These are phyloP conservation scores for Xylaria polymorpha DNA, from an alignment of 2,329 filamentous ascomycete genomes.

Conservation along the genomic window DNA sequence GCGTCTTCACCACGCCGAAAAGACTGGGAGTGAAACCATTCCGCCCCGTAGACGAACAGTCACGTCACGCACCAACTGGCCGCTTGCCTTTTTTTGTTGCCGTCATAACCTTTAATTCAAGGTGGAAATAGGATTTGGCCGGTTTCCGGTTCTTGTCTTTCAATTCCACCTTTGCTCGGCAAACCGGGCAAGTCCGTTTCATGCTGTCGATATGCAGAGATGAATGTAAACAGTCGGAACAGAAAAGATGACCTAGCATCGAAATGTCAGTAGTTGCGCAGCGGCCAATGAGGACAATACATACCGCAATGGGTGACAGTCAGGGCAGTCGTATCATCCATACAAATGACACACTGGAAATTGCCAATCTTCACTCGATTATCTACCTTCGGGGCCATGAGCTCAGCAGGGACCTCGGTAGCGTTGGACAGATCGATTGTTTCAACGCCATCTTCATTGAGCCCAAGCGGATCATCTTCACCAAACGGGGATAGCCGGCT, in stretches of 20 bases:
- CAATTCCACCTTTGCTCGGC: constrained; percentile 68
- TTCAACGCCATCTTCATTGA: constrained; percentile 43
- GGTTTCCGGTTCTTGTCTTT: constrained; percentile 56
- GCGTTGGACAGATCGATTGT: constrained; percentile 58
- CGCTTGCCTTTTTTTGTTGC: constrained; percentile 64
- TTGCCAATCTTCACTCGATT: constrained; percentile 64
- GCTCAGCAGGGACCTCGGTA: constrained; percentile 57
- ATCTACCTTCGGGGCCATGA: constrained; percentile 60
- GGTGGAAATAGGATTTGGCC: constrained; percentile 64
- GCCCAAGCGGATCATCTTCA: constrained; percentile 41
- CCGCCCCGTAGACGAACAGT: background rate
- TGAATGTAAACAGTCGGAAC: constrained; percentile 70
- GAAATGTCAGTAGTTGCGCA: constrained; percentile 20
- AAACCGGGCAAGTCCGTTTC: constrained; percentile 72
- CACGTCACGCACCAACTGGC: constrained; percentile 42
- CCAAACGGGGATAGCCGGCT: constrained; percentile 42
- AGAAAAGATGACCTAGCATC: constrained; percentile 70
- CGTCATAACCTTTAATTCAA: constrained; percentile 73
- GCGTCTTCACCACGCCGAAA: constrained; percentile 44
- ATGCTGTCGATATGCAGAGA: constrained; percentile 67
- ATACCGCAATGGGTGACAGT: constrained; percentile 75
- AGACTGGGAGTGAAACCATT: constrained; percentile 12
- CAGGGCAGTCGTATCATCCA: constrained; percentile 69
- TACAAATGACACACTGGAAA: constrained; percentile 75
- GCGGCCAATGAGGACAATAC: constrained; percentile 45